Evolutionary conservation across 306 rosid genomes (phyloP).

Genomic region (Macrotyloma uniflorum): DNA sequence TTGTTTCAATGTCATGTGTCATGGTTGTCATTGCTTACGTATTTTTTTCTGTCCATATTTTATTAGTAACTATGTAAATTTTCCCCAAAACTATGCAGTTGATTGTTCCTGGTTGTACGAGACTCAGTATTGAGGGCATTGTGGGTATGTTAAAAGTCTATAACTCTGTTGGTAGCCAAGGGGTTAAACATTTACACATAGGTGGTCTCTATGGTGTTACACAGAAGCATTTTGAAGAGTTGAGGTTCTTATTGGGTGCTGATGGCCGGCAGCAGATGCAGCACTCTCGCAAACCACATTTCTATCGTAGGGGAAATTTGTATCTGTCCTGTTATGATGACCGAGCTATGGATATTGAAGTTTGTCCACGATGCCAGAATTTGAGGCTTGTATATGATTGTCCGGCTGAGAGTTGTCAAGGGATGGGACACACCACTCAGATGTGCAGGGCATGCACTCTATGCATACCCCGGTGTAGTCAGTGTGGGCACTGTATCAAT

Average conservation of each 20-base stretch:
- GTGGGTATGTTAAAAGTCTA: slow-evolving; percentile 64
- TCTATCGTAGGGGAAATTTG: slow-evolving; percentile 61
- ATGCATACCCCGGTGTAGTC: slow-evolving; percentile 77
- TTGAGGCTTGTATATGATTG: slow-evolving; percentile 90
- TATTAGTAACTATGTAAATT: slow-evolving; percentile 20
- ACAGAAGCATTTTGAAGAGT: slow-evolving; percentile 67
- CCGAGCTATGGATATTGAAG: slow-evolving; percentile 72
- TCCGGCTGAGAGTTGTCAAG: slow-evolving; percentile 73
- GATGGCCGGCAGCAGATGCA: slow-evolving; percentile 51
- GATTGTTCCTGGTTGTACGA: slow-evolving; percentile 90
- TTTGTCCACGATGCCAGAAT: slow-evolving; percentile 81
- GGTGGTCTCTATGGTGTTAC: slow-evolving; percentile 88
- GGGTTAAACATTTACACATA: slow-evolving; percentile 76
- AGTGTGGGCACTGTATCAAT: slow-evolving; percentile 81
- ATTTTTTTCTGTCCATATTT: background rate
- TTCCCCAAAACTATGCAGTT: slow-evolving; percentile 55
- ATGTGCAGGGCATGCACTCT: slow-evolving; percentile 82
- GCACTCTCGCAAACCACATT: slow-evolving; percentile 65
- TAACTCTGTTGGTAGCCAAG: slow-evolving; percentile 59
- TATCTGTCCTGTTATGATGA: slow-evolving; percentile 78
- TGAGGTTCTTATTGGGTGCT: slow-evolving; percentile 66
- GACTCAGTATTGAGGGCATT: slow-evolving; percentile 80
- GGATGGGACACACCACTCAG: slow-evolving; percentile 49
- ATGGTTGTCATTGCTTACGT: no score
- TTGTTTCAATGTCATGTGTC: no score